These are phyloP conservation scores for Populus euphratica DNA, from an alignment of 345 rosid genomes.

Conservation along the genomic window DNA sequence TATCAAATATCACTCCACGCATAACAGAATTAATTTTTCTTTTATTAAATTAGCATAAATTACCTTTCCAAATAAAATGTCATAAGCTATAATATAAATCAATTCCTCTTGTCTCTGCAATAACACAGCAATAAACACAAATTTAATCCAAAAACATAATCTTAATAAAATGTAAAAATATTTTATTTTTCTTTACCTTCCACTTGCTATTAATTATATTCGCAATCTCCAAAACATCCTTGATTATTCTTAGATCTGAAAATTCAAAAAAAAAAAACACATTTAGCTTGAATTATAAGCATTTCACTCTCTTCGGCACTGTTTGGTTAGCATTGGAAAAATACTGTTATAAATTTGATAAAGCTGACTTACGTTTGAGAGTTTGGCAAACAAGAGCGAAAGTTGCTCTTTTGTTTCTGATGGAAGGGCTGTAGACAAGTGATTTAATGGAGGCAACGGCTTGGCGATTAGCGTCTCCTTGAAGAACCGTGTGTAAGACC, in stretches of 20 bases:
- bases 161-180: not conserved
- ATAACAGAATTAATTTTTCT: no score
- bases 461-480: conserved; percentile 73
- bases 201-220: conserved; percentile 57
- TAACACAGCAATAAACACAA: not conserved
- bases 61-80: conserved; percentile 81
- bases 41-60: not conserved
- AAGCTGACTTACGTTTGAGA: conserved; percentile 55
- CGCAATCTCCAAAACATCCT: conserved; percentile 62
- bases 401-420: conserved; percentile 79
- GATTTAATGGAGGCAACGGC: conserved; percentile 80
- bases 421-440: conserved; percentile 70
- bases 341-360: not conserved
- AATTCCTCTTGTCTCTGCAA: conserved; percentile 73
- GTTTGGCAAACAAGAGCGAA: conserved; percentile 93
- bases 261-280: not conserved
- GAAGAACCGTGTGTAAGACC: conserved; percentile 59
- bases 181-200: conserved; percentile 50
- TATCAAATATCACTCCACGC: not conserved
- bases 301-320: no score
- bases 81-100: conserved; percentile 62
- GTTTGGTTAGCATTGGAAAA: not conserved
- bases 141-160: not conserved
- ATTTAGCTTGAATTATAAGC: not conserved
- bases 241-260: conserved; percentile 67